Conservation (phyloP, 169 alveolate species). For the Plasmodium sp. region DNA sequence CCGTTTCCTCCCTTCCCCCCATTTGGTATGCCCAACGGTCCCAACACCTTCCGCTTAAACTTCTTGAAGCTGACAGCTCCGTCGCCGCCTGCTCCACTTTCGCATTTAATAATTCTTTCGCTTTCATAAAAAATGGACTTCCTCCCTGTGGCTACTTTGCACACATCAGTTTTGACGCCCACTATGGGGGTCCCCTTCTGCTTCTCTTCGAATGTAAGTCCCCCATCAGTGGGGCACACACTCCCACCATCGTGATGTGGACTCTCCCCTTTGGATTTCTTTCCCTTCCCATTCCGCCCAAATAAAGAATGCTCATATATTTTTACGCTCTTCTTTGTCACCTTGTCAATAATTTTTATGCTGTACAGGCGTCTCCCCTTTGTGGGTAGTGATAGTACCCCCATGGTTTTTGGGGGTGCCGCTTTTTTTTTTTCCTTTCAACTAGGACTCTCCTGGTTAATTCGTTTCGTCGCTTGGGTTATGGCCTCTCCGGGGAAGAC, state of each 20-base stretch:
- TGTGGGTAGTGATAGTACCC: not conserved
- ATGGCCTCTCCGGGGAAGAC: not conserved
- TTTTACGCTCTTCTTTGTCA: slow-evolving; percentile 8
- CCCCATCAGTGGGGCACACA: not conserved
- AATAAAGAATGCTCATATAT: not conserved
- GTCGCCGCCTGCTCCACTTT: slow-evolving; percentile 69
- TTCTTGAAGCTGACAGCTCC: slow-evolving; percentile 51
- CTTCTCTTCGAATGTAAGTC: not conserved
- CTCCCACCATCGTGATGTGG: not conserved
- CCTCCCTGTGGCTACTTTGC: not conserved
- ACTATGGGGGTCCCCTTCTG: not conserved
- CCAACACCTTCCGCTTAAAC: slow-evolving; percentile 54
- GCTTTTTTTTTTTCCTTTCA: not conserved
- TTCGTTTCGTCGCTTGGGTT: not conserved
- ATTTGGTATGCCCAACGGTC: slow-evolving; percentile 66
- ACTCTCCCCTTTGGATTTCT: not conserved
- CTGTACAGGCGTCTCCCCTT: slow-evolving; percentile 21
- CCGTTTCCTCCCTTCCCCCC: slow-evolving; percentile 75
- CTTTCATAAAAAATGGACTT: slow-evolving; percentile 61
- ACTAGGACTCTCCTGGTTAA: not conserved
- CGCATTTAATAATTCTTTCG: slow-evolving; percentile 66
- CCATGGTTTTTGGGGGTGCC: not conserved
- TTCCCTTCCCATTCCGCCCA: not conserved
- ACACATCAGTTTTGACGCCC: not conserved
- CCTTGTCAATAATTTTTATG: slow-evolving; percentile 38